phyloP scores from a whole-genome alignment of 306 rosid species.

The Pterocarpus macrocarpus region DNA sequence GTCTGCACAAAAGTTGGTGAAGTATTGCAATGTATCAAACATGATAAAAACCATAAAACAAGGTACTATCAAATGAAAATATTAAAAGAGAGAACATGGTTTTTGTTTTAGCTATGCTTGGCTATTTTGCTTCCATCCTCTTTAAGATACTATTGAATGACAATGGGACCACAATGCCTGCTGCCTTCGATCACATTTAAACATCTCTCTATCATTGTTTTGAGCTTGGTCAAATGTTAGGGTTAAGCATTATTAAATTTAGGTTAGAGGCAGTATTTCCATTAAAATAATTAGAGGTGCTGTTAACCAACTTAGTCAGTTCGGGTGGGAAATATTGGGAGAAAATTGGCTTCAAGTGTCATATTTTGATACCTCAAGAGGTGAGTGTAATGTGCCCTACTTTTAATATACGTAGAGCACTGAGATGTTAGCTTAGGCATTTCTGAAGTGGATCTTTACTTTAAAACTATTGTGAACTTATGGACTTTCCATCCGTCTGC shows the following conservation, averaged over 20 bases:
- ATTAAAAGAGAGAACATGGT: background rate
- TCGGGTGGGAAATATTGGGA: background rate
- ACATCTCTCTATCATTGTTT: background rate
- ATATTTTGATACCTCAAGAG: background rate
- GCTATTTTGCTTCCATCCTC: background rate
- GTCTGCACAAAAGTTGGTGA: background rate
- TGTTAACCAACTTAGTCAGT: background rate
- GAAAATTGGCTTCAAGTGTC: background rate
- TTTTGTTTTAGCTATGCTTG: slow-evolving; percentile 24
- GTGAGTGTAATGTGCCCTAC: slow-evolving; percentile 7
- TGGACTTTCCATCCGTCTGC: background rate
- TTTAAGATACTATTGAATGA: background rate
- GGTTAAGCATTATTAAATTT: background rate
- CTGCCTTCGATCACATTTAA: background rate
- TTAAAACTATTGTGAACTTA: slow-evolving; percentile 24
- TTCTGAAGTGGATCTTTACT: slow-evolving; percentile 12
- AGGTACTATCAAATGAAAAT: background rate
- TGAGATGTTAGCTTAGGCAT: slow-evolving; percentile 8
- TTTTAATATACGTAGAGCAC: background rate
- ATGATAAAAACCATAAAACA: background rate
- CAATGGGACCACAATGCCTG: background rate
- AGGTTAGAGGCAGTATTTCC: background rate
- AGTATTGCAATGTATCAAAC: background rate
- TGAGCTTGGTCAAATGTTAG: background rate
- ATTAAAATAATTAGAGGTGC: slow-evolving; percentile 16